phyloP scores from a whole-genome alignment of 345 rosid species.

The Hypericum androsaemum region DNA sequence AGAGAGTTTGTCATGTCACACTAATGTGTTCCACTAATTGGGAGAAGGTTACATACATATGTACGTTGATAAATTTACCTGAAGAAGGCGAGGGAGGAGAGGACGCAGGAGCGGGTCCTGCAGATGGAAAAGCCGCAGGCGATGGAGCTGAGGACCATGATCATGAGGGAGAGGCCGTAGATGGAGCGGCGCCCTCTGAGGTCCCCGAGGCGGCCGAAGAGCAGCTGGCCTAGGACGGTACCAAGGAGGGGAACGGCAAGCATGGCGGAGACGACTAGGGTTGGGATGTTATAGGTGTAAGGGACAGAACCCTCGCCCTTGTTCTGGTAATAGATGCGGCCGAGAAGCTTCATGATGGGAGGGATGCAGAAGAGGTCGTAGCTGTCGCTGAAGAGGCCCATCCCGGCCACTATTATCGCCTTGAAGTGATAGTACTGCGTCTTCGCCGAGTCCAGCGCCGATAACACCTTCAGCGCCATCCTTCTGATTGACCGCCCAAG shows the following conservation, averaged over 20 bases:
- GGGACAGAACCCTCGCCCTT: too few relatives aligned
- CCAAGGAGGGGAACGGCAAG: slow-evolving; percentile 45
- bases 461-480: slow-evolving; percentile 39
- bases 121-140: slow-evolving; percentile 64
- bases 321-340: slow-evolving; percentile 30
- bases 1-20: too few relatives aligned
- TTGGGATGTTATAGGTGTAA: slow-evolving; percentile 10
- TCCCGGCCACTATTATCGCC: slow-evolving; percentile 51
- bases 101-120: slow-evolving; percentile 38
- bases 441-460: slow-evolving; percentile 38
- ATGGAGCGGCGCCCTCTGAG: slow-evolving; percentile 46
- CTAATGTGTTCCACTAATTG: too few relatives aligned
- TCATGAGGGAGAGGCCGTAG: slow-evolving; percentile 42
- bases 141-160: slow-evolving; percentile 51
- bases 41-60: too few relatives aligned
- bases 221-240: slow-evolving; percentile 44
- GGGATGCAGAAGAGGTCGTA: slow-evolving; percentile 61
- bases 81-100: slow-evolving; percentile 46
- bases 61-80: too few relatives aligned
- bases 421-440: slow-evolving; percentile 53
- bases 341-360: slow-evolving; percentile 30
- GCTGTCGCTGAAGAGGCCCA: slow-evolving; percentile 60
- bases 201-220: slow-evolving; percentile 61
- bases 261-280: slow-evolving; percentile 23
- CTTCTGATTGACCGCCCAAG: too few relatives aligned